Percentiles rank a stretch among this genome's conserved stretches.
Conservation (phyloP, 169 alveolate species). For the Amoebophrya sp. region DNA sequence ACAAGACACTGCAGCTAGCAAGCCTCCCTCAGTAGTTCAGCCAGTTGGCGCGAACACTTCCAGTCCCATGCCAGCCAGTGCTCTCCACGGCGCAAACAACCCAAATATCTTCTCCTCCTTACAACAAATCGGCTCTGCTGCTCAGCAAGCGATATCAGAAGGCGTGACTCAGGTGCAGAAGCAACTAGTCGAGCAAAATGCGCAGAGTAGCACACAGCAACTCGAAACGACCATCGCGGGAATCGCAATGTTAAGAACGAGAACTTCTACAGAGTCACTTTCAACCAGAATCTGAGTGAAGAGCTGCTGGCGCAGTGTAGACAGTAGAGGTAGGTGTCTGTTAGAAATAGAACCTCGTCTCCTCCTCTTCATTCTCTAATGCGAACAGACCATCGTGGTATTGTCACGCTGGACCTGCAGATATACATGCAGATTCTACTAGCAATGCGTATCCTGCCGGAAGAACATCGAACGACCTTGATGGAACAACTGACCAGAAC, state of each 20-base stretch:
- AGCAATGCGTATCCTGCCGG: neutral
- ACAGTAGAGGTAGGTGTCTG: too few relatives aligned
- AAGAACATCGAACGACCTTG: neutral
- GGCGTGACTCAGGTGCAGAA: slow-evolving; percentile 12
- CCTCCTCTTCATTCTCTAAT: too few relatives aligned
- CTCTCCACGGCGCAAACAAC: neutral
- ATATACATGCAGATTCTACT: neutral
- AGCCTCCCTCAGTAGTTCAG: too few relatives aligned
- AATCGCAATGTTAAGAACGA: too few relatives aligned
- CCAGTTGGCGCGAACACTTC: too few relatives aligned
- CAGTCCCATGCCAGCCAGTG: too few relatives aligned
- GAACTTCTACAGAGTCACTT: too few relatives aligned
- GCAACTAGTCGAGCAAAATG: neutral
- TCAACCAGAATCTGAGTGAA: too few relatives aligned
- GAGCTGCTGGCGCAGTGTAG: too few relatives aligned
- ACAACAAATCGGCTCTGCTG: neutral
- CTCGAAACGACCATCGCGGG: neutral
- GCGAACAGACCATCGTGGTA: too few relatives aligned
- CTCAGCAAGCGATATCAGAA: neutral
- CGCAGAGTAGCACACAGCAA: neutral
- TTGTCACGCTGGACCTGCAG: neutral
- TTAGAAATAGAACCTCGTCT: too few relatives aligned
- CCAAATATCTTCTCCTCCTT: neutral
- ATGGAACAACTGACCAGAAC: neutral
- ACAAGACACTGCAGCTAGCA: too few relatives aligned